These are phyloP conservation scores for Rubia balearica DNA, from an alignment of 305 asterid genomes.

Conservation along the genomic window DNA sequence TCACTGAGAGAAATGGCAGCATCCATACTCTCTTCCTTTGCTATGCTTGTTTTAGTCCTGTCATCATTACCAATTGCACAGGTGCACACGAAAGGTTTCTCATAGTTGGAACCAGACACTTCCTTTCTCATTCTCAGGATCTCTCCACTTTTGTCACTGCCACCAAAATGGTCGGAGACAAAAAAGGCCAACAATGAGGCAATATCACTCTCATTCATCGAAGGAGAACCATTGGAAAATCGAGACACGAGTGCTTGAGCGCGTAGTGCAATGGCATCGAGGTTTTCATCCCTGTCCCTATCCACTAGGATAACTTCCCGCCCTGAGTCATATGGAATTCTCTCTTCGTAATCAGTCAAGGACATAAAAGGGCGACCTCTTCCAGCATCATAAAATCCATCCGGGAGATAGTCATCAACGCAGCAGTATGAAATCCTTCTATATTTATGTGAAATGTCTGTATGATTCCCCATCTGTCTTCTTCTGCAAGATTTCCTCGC, in stretches of 20 bases:
- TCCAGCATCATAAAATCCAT: constrained; percentile 97
- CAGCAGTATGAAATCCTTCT: constrained; percentile 72
- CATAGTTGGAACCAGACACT: constrained; percentile 60
- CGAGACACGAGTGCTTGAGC: constrained; percentile 54
- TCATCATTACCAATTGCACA: constrained; percentile 55
- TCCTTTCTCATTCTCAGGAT: constrained; percentile 58
- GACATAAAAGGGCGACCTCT: constrained; percentile 82
- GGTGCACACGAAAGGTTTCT: constrained; percentile 79
- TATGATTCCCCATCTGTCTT: constrained; percentile 55
- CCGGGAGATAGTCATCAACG: constrained; percentile 57
- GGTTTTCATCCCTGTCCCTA: constrained; percentile 71
- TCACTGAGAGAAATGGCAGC: constrained; percentile 36
- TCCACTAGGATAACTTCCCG: constrained; percentile 89
- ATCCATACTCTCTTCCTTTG: constrained; percentile 26
- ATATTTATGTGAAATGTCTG: constrained; percentile 57
- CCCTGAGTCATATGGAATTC: constrained; percentile 32
- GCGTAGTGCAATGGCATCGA: constrained; percentile 54
- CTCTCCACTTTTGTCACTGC: constrained; percentile 66
- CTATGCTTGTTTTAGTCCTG: constrained; percentile 20
- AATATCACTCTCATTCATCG: constrained; percentile 32
- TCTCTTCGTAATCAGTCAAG: constrained; percentile 46
- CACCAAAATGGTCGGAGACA: constrained; percentile 94
- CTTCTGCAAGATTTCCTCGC: constrained; percentile 52
- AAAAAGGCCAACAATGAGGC: constrained; percentile 83
- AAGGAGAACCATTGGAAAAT: constrained; percentile 49